Conservation (phyloP, 2,329 filamentous ascomycete species). For the Aspergillus sojae region DNA sequence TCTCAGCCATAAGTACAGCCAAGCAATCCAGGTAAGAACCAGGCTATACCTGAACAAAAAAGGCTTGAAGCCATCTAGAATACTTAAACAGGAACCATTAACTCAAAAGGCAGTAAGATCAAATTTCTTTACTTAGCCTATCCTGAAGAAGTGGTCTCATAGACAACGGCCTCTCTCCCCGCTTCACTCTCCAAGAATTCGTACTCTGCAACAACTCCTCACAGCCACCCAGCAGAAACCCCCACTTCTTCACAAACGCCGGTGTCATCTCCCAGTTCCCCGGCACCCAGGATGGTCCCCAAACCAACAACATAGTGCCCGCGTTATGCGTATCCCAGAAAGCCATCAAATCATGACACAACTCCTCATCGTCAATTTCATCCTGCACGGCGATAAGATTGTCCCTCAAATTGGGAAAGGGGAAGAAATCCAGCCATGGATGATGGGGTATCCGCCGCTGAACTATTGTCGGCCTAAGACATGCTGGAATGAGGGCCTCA, state of each 20-base stretch:
- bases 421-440: constrained; percentile 39
- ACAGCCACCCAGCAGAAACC: constrained; percentile 30
- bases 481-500: constrained; percentile 18
- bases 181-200: constrained; percentile 29
- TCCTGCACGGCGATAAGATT: constrained; percentile 36
- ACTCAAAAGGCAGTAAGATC: not conserved
- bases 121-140: not conserved
- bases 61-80: too few species aligned
- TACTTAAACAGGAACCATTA: not conserved
- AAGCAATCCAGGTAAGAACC: too few species aligned
- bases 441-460: constrained; percentile 44
- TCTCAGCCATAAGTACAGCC: too few species aligned
- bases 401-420: constrained; percentile 40
- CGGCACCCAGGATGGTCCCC: constrained; percentile 52
- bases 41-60: too few species aligned
- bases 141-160: constrained; percentile 6
- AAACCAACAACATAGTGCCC: constrained; percentile 44
- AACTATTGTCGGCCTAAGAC: constrained; percentile 40
- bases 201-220: constrained; percentile 28
- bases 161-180: constrained; percentile 29
- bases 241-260: constrained; percentile 51
- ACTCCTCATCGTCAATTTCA: constrained; percentile 15
- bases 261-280: constrained; percentile 53
- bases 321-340: constrained; percentile 28
- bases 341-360: constrained; percentile 45